Evolutionary conservation across 2,329 filamentous ascomycete species (phyloP).

Genomic region (Fusarium coicis): DNA sequence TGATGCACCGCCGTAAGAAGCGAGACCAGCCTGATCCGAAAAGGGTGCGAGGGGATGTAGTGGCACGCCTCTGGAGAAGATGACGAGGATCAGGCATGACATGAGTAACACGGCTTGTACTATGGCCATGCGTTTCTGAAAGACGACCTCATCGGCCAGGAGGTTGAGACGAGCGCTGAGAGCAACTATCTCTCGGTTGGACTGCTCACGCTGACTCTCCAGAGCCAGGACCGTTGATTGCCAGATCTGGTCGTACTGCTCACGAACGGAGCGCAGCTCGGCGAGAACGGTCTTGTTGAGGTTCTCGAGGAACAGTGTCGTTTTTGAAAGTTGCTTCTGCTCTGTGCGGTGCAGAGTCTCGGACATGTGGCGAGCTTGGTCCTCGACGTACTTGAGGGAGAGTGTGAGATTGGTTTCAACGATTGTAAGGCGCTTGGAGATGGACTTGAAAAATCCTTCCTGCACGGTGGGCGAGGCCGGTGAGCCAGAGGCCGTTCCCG

Average conservation of each 20-base stretch:
- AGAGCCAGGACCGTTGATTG: conserved; percentile 93
- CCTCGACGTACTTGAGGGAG: conserved; percentile 95
- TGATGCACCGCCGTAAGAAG: conserved; percentile 38
- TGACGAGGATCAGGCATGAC: conserved; percentile 85
- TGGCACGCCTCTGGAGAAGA: conserved; percentile 73
- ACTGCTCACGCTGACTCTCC: conserved; percentile 86
- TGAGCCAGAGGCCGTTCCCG: conserved; percentile 42
- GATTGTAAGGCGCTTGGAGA: conserved; percentile 90
- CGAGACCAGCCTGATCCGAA: conserved; percentile 41
- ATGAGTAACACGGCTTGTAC: conserved; percentile 89
- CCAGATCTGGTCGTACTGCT: conserved; percentile 96
- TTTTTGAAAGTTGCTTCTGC: conserved; percentile 86
- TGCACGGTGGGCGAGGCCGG: conserved; percentile 80
- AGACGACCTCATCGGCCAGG: conserved; percentile 90
- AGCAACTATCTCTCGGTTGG: conserved; percentile 84
- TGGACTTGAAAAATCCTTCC: conserved; percentile 97
- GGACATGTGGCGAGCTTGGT: conserved; percentile 89
- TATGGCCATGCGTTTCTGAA: conserved; percentile 91
- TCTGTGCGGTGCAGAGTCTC: conserved; percentile 89
- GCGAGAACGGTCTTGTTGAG: conserved; percentile 89
- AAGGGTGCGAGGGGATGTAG: conserved; percentile 48
- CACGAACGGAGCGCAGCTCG: conserved; percentile 80
- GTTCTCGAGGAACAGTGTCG: conserved; percentile 80
- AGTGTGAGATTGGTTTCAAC: conserved; percentile 93
- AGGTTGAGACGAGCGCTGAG: conserved; percentile 83